These are phyloP conservation scores for Thermomyces lanuginosus DNA, from an alignment of 2,329 filamentous ascomycete genomes.

Conservation along the genomic window DNA sequence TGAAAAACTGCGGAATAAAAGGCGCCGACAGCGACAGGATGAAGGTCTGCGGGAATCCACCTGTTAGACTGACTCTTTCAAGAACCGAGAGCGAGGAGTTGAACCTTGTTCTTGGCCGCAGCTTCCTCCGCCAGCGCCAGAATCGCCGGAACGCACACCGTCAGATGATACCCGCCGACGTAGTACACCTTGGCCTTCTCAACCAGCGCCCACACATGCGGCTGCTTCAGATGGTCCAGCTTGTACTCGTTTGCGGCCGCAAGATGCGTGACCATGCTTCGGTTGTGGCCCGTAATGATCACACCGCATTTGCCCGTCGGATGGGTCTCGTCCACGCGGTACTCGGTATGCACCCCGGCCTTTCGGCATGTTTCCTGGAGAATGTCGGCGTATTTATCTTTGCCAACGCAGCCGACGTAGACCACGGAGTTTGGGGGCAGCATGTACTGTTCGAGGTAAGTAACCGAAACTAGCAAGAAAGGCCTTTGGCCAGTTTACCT, in stretches of 20 bases:
- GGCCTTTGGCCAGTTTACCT: slow-evolving; percentile 31
- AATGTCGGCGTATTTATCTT: slow-evolving; percentile 88
- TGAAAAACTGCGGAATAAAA: slow-evolving; percentile 96
- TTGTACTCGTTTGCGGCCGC: slow-evolving; percentile 96
- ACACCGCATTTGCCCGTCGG: slow-evolving; percentile 91
- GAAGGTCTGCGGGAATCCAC: slow-evolving; percentile 38
- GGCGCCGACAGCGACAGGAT: slow-evolving; percentile 84
- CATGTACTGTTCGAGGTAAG: no score
- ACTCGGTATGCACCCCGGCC: slow-evolving; percentile 83
- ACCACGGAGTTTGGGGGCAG: slow-evolving; percentile 77
- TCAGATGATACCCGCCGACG: slow-evolving; percentile 93
- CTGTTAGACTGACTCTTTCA: neutral
- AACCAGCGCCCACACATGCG: slow-evolving; percentile 80
- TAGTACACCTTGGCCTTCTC: slow-evolving; percentile 82
- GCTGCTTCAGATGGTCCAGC: slow-evolving; percentile 77
- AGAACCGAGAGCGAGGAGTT: slow-evolving; percentile 4
- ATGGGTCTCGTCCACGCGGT: slow-evolving; percentile 70
- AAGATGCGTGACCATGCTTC: slow-evolving; percentile 86
- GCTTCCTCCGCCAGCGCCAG: slow-evolving; percentile 82
- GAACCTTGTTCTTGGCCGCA: slow-evolving; percentile 67
- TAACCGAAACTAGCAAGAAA: slow-evolving; percentile 3
- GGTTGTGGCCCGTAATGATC: slow-evolving; percentile 91
- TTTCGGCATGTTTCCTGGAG: slow-evolving; percentile 72
- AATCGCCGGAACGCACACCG: slow-evolving; percentile 82
- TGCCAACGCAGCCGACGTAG: slow-evolving; percentile 84